phyloP scores from a whole-genome alignment of 257 asterid species.

The Salvia splendens region DNA sequence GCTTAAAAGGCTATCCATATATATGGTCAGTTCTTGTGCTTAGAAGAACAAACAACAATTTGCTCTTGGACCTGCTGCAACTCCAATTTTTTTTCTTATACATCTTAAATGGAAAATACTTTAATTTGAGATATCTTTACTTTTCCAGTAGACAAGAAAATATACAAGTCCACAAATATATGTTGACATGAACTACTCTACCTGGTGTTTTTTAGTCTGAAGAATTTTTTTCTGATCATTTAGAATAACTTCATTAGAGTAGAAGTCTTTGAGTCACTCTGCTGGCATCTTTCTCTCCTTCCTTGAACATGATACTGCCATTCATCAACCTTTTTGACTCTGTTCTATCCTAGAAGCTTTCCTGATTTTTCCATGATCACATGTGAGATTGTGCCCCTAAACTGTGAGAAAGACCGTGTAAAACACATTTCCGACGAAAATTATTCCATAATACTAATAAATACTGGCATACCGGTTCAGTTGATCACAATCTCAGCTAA shows the following conservation, averaged over 20 bases:
- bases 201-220: background rate
- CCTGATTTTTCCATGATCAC: no score
- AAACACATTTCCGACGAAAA: background rate
- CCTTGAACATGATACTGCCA: background rate
- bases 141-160: background rate
- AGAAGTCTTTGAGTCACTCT: background rate
- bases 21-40: background rate
- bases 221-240: background rate
- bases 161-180: background rate
- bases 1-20: background rate
- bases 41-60: slow-evolving; percentile 14
- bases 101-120: background rate
- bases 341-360: background rate
- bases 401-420: background rate
- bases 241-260: background rate
- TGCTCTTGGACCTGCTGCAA: slow-evolving; percentile 2
- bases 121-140: background rate
- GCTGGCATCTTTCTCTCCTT: slow-evolving; percentile 2
- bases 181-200: background rate
- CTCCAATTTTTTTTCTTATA: slow-evolving; percentile 8
- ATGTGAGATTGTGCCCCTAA: background rate
- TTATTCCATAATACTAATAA: background rate
- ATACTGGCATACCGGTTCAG: background rate
- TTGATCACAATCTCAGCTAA: background rate
- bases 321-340: background rate